A percentile compares a stretch with the other conserved stretches of the same genome.
Conservation (phyloP, 495 filamentous ascomycete species). For the Cercophora sp. region DNA sequence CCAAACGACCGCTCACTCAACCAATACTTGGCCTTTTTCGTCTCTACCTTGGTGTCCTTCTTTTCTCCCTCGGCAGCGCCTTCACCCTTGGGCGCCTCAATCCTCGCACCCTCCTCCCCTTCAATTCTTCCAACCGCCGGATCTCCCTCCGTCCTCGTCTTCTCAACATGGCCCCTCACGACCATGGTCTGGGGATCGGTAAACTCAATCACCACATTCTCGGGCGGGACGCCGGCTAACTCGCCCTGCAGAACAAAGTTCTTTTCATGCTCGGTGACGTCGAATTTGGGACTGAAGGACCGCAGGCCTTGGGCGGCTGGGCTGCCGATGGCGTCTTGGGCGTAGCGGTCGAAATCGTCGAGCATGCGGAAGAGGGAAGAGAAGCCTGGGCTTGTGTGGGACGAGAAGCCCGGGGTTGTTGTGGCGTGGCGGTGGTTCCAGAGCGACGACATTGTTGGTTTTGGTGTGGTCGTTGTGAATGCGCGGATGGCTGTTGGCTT, state of each 20-base stretch:
- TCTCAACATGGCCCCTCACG: conserved; percentile 64
- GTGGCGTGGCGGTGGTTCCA: conserved; percentile 21
- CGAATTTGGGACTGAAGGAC: conserved; percentile 54
- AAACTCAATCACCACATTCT: conserved; percentile 81
- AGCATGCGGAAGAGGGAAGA: conserved; percentile 71
- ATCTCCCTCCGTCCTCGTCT: conserved; percentile 44
- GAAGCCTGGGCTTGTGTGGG: conserved; percentile 54
- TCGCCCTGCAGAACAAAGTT: conserved; percentile 82
- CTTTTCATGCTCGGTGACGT: conserved; percentile 66
- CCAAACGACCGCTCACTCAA: conserved; percentile 75
- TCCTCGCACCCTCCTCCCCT: conserved; percentile 16
- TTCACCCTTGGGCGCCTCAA: conserved; percentile 5
- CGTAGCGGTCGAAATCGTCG: conserved; percentile 68
- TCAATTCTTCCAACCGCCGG: too few species aligned
- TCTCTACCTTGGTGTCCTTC: conserved; percentile 3
- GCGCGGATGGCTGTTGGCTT: too few species aligned
- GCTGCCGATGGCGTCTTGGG: conserved; percentile 14
- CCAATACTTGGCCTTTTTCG: conserved; percentile 60
- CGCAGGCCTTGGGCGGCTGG: neutral
- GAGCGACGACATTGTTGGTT: conserved; percentile 24
- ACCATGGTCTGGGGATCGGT: conserved; percentile 72
- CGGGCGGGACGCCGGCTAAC: conserved; percentile 76
- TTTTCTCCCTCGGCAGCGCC: conserved; percentile 23
- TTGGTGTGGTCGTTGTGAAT: too few species aligned
- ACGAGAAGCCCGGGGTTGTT: neutral